Evolutionary conservation across 176 grass and related monocot species (phyloP).

Genomic region (Carex kokanica): DNA sequence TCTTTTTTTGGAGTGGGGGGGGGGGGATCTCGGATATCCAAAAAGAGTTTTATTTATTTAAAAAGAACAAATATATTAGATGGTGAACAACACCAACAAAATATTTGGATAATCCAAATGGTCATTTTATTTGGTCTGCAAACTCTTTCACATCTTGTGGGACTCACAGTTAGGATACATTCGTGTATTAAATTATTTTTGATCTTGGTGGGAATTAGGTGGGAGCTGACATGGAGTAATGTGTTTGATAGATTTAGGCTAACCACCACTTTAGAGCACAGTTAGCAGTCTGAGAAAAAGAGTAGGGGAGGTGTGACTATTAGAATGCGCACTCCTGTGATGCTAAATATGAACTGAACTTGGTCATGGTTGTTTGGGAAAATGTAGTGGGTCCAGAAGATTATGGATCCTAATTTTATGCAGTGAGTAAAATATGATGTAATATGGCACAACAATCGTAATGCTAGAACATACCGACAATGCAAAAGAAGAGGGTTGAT

Average conservation of each 20-base stretch:
- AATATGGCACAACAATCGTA: neutral
- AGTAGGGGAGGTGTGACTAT: neutral
- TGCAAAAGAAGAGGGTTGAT: neutral
- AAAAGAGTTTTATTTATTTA: neutral
- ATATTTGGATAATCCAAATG: neutral
- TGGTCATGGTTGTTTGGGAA: neutral
- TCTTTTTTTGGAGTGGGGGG: too few relatives aligned
- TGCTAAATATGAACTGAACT: neutral
- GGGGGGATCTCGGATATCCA: neutral
- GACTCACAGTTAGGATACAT: neutral
- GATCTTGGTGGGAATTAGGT: constrained; percentile 13
- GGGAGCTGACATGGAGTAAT: neutral
- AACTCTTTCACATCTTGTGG: neutral
- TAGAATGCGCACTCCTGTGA: neutral
- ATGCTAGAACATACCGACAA: neutral
- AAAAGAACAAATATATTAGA: neutral
- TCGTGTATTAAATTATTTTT: neutral
- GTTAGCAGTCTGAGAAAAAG: neutral
- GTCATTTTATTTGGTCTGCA: neutral
- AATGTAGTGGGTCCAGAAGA: neutral
- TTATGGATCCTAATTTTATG: neutral
- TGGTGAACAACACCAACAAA: neutral
- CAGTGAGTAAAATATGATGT: neutral
- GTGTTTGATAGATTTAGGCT: constrained; percentile 14
- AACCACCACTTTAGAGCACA: neutral